These are phyloP conservation scores for Ettlia oleoabundans DNA, from an alignment of 139 green algal genomes.

Conservation along the genomic window DNA sequence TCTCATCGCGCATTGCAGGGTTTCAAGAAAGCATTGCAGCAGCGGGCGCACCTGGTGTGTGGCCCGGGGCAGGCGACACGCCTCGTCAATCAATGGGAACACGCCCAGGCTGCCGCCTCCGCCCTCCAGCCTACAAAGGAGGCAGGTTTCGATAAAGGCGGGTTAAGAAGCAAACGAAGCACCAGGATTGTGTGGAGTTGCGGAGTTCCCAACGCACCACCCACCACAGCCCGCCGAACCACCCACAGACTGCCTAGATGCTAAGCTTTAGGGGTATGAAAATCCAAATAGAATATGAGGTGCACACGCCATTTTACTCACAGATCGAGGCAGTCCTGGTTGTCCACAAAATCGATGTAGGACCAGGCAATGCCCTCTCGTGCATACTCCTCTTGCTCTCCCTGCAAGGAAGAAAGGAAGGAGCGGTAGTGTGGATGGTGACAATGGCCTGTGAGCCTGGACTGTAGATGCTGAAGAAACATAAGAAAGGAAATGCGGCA, in stretches of 20 bases:
- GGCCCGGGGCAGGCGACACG: constrained; percentile 84
- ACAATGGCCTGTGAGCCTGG: background rate
- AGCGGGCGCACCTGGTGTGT: constrained; percentile 61
- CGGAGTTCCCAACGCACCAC: too few relatives aligned
- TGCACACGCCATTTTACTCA: too few relatives aligned
- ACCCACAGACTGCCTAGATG: too few relatives aligned
- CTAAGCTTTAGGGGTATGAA: too few relatives aligned
- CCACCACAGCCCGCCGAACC: too few relatives aligned
- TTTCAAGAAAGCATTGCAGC: background rate
- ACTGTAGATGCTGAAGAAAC: background rate
- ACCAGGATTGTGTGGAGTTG: background rate
- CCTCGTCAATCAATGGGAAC: constrained; percentile 92
- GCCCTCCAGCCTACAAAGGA: constrained; percentile 7
- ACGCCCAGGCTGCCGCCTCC: constrained; percentile 69
- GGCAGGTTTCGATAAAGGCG: background rate
- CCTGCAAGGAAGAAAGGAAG: constrained; percentile 17
- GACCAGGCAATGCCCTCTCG: constrained; percentile 96
- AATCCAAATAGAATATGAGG: too few relatives aligned
- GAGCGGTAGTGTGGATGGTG: background rate
- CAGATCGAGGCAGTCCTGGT: constrained; percentile 95
- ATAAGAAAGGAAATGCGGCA: too few relatives aligned
- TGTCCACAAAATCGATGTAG: constrained; percentile 99
- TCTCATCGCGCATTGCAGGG: background rate
- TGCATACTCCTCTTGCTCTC: constrained; percentile 89
- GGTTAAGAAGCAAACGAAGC: background rate